A percentile compares a stretch with the other conserved stretches of the same genome.
Evolutionary conservation across 2,329 filamentous ascomycete genomes (phyloP).

Genomic region (Paramyrothecium sp.): DNA sequence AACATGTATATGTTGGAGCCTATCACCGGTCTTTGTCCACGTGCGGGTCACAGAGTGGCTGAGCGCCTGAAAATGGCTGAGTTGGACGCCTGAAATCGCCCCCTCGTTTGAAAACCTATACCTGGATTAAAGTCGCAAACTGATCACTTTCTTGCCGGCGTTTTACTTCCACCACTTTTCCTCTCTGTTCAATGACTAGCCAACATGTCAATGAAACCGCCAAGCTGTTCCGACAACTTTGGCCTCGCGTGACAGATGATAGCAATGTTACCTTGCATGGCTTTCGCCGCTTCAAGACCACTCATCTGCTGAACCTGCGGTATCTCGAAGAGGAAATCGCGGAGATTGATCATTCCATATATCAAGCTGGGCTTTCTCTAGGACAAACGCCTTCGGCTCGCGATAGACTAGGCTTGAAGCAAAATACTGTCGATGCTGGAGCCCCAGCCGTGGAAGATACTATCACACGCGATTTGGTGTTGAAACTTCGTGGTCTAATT

Average conservation of each 20-base stretch:
- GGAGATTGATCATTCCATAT: slow-evolving; percentile 25
- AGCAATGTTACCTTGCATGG: slow-evolving; percentile 22
- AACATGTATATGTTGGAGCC: too few relatives aligned
- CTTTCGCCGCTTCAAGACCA: slow-evolving; percentile 25
- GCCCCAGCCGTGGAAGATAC: slow-evolving; percentile 2
- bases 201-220: too few relatives aligned
- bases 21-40: too few relatives aligned
- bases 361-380: slow-evolving; percentile 28
- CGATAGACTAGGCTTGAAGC: slow-evolving; percentile 23
- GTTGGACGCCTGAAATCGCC: too few relatives aligned
- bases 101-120: too few relatives aligned
- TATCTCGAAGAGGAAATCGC: slow-evolving; percentile 29
- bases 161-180: too few relatives aligned
- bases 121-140: too few relatives aligned
- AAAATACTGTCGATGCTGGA: slow-evolving; percentile 18
- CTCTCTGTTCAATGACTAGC: too few relatives aligned
- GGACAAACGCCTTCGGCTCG: slow-evolving; percentile 11
- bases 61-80: too few relatives aligned
- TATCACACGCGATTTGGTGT: not conserved
- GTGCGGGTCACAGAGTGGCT: too few relatives aligned
- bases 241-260: slow-evolving; percentile 14
- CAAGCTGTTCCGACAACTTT: not conserved
- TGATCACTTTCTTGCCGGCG: too few relatives aligned
- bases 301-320: slow-evolving; percentile 30
- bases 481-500: slow-evolving; percentile 12